A percentile compares a stretch with the other conserved stretches of the same genome.
These are phyloP conservation scores for Colletotrichum horii DNA, from an alignment of 2,329 filamentous ascomycete genomes.

Conservation along the genomic window DNA sequence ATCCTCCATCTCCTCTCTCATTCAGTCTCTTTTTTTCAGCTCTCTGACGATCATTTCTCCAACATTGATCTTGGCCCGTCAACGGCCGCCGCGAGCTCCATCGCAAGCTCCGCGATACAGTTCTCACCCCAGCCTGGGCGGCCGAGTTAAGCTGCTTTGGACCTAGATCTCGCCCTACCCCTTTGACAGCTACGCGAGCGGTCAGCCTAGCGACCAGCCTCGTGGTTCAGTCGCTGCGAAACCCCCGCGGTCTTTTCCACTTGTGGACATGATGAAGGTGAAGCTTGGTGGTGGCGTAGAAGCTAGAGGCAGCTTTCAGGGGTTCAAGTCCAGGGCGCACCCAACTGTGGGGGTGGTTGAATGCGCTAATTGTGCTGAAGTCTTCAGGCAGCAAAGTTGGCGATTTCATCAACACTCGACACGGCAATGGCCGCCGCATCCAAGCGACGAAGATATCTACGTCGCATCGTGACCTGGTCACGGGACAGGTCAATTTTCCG, in stretches of 20 bases:
- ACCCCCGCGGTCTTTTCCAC: neutral
- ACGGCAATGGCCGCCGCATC: neutral
- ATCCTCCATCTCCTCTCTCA: neutral
- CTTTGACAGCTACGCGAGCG: neutral
- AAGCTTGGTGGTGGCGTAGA: neutral
- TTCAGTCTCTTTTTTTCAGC: constrained; percentile 1
- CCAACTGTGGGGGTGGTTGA: neutral
- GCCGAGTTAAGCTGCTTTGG: neutral
- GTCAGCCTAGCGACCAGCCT: constrained; percentile 1
- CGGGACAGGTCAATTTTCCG: neutral
- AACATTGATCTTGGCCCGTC: neutral
- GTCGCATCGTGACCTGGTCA: neutral
- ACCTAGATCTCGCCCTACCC: neutral
- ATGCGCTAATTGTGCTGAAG: neutral
- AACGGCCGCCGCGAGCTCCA: neutral
- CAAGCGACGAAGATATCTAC: neutral
- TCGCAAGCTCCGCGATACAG: neutral
- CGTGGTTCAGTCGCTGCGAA: neutral
- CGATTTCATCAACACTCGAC: neutral
- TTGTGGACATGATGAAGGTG: neutral
- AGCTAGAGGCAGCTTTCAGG: neutral
- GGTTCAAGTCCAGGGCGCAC: neutral
- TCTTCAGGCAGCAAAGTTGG: neutral
- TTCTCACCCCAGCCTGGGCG: neutral
- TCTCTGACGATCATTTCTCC: neutral